Evolutionary conservation across 768 basidiomycete genomes (phyloP).

Genomic region (Ramaria rubella): DNA sequence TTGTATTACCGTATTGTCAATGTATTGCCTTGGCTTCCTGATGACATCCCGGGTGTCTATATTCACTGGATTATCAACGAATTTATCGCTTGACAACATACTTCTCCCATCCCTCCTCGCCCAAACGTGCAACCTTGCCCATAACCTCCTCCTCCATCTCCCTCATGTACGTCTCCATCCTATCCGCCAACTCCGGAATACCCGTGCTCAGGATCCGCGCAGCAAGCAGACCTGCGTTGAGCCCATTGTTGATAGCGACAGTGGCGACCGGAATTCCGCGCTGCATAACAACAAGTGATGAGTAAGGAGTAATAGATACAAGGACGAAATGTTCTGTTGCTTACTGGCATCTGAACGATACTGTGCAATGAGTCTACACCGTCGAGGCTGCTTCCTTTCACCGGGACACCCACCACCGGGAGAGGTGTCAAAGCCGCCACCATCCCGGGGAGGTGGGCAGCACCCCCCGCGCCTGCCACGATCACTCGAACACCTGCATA

Average conservation of each 20-base stretch:
- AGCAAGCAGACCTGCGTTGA: slow-evolving; percentile 88
- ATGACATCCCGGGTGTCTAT: too few relatives aligned
- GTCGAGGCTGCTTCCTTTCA: slow-evolving; percentile 88
- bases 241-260: slow-evolving; percentile 93
- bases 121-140: slow-evolving; percentile 68
- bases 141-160: slow-evolving; percentile 69
- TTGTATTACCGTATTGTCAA: too few relatives aligned
- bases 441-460: slow-evolving; percentile 98
- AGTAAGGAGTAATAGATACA: slow-evolving; percentile 2
- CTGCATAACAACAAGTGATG: slow-evolving; percentile 34
- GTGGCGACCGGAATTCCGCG: slow-evolving; percentile 96
- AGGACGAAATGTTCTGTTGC: slow-evolving; percentile 24
- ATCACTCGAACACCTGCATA: slow-evolving; percentile 43
- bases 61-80: too few relatives aligned
- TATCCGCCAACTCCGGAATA: slow-evolving; percentile 54
- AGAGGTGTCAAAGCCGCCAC: slow-evolving; percentile 89
- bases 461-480: slow-evolving; percentile 97
- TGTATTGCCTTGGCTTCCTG: too few relatives aligned
- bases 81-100: slow-evolving; percentile 46
- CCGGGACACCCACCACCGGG: slow-evolving; percentile 94
- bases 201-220: slow-evolving; percentile 81
- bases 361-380: slow-evolving; percentile 96
- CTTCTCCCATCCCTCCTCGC: slow-evolving; percentile 78
- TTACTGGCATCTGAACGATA: slow-evolving; percentile 98
- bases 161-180: slow-evolving; percentile 71